These are phyloP conservation scores for Miscanthus sacchariflorus DNA, from an alignment of 202 grass and related monocot species.

Conservation along the genomic window DNA sequence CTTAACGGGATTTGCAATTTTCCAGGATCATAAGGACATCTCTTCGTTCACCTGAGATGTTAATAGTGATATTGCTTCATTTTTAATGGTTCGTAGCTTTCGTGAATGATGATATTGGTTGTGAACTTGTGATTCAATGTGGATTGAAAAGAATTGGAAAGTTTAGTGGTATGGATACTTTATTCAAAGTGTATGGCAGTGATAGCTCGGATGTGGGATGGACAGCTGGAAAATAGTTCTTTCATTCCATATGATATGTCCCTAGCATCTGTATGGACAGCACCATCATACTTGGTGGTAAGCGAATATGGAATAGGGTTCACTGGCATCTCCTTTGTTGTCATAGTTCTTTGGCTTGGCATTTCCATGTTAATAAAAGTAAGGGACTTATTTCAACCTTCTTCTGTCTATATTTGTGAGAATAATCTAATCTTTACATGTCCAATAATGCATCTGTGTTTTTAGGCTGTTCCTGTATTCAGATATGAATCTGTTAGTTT, in stretches of 20 bases:
- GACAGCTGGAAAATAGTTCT: neutral
- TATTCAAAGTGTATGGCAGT: no score
- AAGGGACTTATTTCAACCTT: neutral
- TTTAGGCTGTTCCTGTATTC: neutral
- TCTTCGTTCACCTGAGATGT: neutral
- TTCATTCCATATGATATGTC: slow-evolving; percentile 15
- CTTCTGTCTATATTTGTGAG: neutral
- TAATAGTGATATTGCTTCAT: neutral
- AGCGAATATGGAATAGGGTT: slow-evolving; percentile 28
- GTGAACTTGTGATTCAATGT: neutral
- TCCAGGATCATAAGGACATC: neutral
- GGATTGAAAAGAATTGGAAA: neutral
- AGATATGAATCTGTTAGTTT: neutral
- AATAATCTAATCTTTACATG: neutral
- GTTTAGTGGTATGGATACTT: neutral
- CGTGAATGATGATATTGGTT: neutral
- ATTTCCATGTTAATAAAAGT: neutral
- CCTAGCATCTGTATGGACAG: neutral
- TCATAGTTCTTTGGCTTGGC: neutral
- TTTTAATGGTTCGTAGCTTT: neutral
- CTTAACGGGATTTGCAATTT: neutral
- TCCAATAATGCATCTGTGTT: neutral
- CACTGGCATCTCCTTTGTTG: slow-evolving; percentile 5
- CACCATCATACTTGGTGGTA: neutral
- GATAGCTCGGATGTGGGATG: neutral